phyloP scores from a whole-genome alignment of 805 yeast genomes.

The Torulaspora delbrueckii region DNA sequence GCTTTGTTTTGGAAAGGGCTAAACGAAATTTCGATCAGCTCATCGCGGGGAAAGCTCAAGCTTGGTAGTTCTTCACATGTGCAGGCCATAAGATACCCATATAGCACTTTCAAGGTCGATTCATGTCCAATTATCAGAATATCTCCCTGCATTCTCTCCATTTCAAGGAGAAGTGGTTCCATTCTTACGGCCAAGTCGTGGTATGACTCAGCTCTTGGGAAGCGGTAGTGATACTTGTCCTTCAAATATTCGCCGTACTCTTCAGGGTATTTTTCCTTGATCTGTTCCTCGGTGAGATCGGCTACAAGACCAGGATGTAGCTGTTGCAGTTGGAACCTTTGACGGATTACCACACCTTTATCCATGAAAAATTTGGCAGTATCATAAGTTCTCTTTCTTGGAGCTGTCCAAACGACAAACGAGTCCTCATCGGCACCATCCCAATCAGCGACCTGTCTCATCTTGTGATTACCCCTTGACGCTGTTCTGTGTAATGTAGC shows the following conservation, averaged over 20 bases:
- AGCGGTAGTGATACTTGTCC: constrained; percentile 92
- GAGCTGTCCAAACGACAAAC: constrained; percentile 92
- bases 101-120: constrained; percentile 78
- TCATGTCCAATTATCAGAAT: constrained; percentile 90
- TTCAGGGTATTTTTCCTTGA: constrained; percentile 55
- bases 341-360: constrained; percentile 59
- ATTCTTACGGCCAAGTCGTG: constrained; percentile 93
- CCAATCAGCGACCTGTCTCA: constrained; percentile 40
- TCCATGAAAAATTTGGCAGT: constrained; percentile 66
- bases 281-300: constrained; percentile 56
- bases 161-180: constrained; percentile 88
- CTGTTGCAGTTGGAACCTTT: constrained; percentile 79
- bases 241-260: constrained; percentile 60
- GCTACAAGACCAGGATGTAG: constrained; percentile 86
- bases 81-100: constrained; percentile 92
- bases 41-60: constrained; percentile 71
- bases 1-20: constrained; percentile 79
- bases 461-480: constrained; percentile 22
- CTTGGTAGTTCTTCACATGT: constrained; percentile 81
- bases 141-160: constrained; percentile 88
- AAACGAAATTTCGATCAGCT: constrained; percentile 80
- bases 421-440: constrained; percentile 58
- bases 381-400: constrained; percentile 75
- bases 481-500: constrained; percentile 25
- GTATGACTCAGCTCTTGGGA: constrained; percentile 87